Evolutionary conservation across 768 basidiomycete genomes (phyloP), one percentile per base, ranked within the genome.

Genomic region (Fomitopsis serialis): DNA sequence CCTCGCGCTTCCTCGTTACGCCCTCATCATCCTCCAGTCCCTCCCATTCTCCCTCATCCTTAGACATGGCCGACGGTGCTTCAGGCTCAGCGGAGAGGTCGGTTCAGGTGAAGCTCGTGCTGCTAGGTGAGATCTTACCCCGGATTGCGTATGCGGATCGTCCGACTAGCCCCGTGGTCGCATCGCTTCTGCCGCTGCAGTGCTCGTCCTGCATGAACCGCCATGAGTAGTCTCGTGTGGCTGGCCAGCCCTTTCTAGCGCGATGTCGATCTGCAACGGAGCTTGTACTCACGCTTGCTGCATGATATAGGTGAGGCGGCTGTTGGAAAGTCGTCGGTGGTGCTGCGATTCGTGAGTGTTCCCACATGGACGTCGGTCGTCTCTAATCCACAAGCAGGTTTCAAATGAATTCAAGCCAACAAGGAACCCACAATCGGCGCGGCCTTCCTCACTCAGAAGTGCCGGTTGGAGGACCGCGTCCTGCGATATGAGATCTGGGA

Each of bases 371-470:
- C 42, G 35, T 36, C 23, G 22, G 43, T 45, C 24, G 35, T 23
- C 17, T 45, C 19, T 13, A 44, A 47, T 42, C 13, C 35, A 24
- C 34, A 40, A 13, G 8, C 53, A 93, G 91, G 91, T 93, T 50
- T 89, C 89, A 68, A 93, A 98, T 74, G 96, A 99, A 70, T 99
- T 98, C 95, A 98, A 71, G 85, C 92, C 56, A 98, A 98, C 80
- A 98, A 98, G 71, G 94, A 97, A 65, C 96, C 96, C 10, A 99
- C 96, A 23, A 98, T 99, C 63, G 96, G 95, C 34, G 95, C 95
- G 48, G 95, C 92, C 3, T 96, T 96, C 75, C 70, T 96, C 50
- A 96, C 93, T 15, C 93, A 96, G 78, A 94, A 95, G 70, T 95
- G 92, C 65, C 87, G 92, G 51, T 77, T 95, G 35, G 96, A 99